A percentile compares a stretch with the other conserved stretches of the same genome.
Conservation (phyloP, 768 basidiomycete species). For the Amyloporia xantha region DNA sequence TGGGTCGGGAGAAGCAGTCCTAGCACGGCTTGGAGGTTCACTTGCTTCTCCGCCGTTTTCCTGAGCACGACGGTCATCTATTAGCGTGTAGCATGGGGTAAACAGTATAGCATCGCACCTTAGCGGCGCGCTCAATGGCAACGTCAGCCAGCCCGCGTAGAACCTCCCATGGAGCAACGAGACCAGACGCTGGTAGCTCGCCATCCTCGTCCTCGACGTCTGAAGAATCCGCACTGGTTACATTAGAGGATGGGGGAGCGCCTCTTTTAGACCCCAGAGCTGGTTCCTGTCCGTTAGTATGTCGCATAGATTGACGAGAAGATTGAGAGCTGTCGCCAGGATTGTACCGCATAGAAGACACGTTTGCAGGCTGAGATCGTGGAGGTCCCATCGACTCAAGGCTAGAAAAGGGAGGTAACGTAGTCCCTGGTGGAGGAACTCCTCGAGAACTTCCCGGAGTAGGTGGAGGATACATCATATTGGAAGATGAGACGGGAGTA, state of each 20-base stretch:
- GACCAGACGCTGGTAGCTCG: slow-evolving; percentile 72
- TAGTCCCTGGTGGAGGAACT: slow-evolving; percentile 35
- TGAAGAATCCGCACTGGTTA: slow-evolving; percentile 75
- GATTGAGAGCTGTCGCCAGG: slow-evolving; percentile 32
- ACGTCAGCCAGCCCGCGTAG: slow-evolving; percentile 76
- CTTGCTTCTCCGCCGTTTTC: slow-evolving; percentile 75
- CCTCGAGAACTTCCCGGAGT: slow-evolving; percentile 7
- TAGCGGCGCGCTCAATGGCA: slow-evolving; percentile 70
- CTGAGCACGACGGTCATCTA: slow-evolving; percentile 28
- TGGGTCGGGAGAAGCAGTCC: slow-evolving; percentile 64
- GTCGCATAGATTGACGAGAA: slow-evolving; percentile 11
- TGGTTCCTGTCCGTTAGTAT: slow-evolving; percentile 18
- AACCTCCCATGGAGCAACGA: slow-evolving; percentile 86
- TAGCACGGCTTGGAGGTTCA: slow-evolving; percentile 67
- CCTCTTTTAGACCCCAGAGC: slow-evolving; percentile 49
- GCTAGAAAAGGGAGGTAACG: slow-evolving; percentile 67
- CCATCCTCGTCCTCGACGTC: slow-evolving; percentile 83
- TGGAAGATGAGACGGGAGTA: slow-evolving; percentile 36
- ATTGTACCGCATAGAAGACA: slow-evolving; percentile 58
- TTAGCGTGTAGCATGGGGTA: neutral
- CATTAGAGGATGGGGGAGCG: slow-evolving; percentile 55
- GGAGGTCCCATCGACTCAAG: slow-evolving; percentile 49
- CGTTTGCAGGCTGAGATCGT: slow-evolving; percentile 28
- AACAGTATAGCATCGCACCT: slow-evolving; percentile 37
- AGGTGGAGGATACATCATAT: slow-evolving; percentile 31